Evolutionary conservation across 176 grass and related monocot species (phyloP), one percentile per base, ranked within the genome.

Genomic region (Ampelocalamus luodianensis): DNA sequence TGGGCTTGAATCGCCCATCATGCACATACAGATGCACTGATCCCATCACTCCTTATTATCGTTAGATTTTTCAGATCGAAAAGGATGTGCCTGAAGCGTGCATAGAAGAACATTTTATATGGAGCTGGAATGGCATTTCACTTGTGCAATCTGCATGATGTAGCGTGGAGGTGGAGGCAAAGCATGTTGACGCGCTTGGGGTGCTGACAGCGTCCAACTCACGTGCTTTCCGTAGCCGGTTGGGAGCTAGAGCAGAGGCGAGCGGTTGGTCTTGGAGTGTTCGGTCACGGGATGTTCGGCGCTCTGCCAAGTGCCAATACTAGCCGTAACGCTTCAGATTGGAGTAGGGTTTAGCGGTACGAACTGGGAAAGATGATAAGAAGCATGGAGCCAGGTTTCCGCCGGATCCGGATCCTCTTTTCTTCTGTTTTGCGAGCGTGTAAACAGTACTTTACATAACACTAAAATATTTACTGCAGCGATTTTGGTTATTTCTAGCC

Each of bases 231-330:
- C 71, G 42, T 76, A n/a, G 20, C 71, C 10, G 42, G 50, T 3
- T 18, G 14, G 54, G 27, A 50, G 39, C 8, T n/a, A 16, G 24
- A 14, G 17, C 42, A 53, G 14, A 45, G 39, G 56, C 56, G 27
- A 48, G 85, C 4, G 26, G 24, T 49, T 7, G 62, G 58, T 7
- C 44, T 68, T 61, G 26, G 38, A 74, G 71, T 45, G 65, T 27
- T 40, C 56, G 20, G 64, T 60, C 83, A 80, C 85, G 64, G 50
- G 38, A 34, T 56, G 85, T 20, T 42, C 18, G 55, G 20, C 51
- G 10, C 43, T 7, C 14, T 12, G 59, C 29, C 44, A 5, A 34
- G 46, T 29, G 29, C 29, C 29, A 29, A 29, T 0, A 22, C 59
- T 16, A 29, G 82, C 13, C 34, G 43, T 34, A 10, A 9, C 8